These are phyloP conservation scores for Pyrenopolyporus hunteri DNA, from an alignment of 495 filamentous ascomycete species.

Conservation along the genomic window DNA sequence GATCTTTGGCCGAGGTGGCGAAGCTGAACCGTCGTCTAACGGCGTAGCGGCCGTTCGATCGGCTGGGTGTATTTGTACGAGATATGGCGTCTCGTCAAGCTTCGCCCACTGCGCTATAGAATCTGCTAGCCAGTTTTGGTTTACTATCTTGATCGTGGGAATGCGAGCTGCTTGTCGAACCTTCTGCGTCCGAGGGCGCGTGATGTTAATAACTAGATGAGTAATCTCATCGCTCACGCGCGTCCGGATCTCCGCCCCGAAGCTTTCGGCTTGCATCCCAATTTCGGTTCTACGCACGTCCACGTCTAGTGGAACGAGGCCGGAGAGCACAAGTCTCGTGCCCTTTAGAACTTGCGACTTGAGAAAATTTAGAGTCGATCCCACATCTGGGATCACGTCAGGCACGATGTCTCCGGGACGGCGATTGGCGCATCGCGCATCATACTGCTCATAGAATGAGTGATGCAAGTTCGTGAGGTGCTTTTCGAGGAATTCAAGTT, in stretches of 20 bases:
- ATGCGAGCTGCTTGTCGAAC: conserved; percentile 78
- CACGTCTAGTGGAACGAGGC: conserved; percentile 81
- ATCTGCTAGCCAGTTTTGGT: conserved; percentile 84
- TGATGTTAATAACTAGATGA: conserved; percentile 58
- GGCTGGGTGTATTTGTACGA: conserved; percentile 67
- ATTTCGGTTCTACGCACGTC: conserved; percentile 79
- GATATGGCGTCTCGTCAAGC: conserved; percentile 75
- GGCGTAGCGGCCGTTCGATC: conserved; percentile 54
- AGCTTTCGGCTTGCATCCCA: conserved; percentile 79
- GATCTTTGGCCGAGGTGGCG: conserved; percentile 47
- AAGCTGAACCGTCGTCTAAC: conserved; percentile 41
- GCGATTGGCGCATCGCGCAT: conserved; percentile 47
- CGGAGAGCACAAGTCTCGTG: conserved; percentile 81
- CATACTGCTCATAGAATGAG: conserved; percentile 83
- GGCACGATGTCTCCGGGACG: conserved; percentile 31
- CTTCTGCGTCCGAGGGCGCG: conserved; percentile 83
- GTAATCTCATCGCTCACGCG: conserved; percentile 53
- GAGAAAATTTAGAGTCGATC: conserved; percentile 76
- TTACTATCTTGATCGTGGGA: conserved; percentile 82
- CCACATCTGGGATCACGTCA: conserved; percentile 83
- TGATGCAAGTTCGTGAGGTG: conserved; percentile 77
- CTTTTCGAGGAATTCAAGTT: conserved; percentile 74
- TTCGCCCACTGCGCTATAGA: conserved; percentile 79
- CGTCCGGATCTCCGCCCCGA: conserved; percentile 76
- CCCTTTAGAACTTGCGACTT: conserved; percentile 74